Base-by-base conservation (phyloP, 768 basidiomycete genomes). In the Hebeloma cylindrosporum region DNA sequence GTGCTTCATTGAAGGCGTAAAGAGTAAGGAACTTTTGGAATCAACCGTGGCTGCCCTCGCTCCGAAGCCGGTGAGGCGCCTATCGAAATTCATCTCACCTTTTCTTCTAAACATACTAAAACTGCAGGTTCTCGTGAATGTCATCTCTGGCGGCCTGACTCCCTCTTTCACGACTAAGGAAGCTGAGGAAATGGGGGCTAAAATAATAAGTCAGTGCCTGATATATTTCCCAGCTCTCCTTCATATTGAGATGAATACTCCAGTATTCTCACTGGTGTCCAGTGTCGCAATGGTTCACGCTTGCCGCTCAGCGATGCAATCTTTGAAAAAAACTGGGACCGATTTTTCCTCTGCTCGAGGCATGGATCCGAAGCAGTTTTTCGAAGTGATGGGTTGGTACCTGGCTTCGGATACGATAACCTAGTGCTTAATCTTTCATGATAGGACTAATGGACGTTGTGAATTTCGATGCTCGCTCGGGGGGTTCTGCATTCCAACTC, bases 1-100 rank as follows among this genome's bases (percentile, higher is more conserved):
- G 9, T 88, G 83, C 62, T 89, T 88, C 64, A 87, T 88, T 26
- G 86, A 88, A 60, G 86, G 87, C 30, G 85, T 88, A 21, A 79
- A 79, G 61, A 83, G 78, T 2, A 73, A 80, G 34, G 80, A 84
- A 33, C 75, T 84, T 17, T 72, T 88, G 11, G 70, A 75, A 44
- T 69, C 69, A 1, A 86, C 86, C 7, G 80, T 89, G 34, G 72
- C 73, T 17, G 83, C 81, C 2, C 64, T 89, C 21, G 77, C 81
- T 4, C 86, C 86, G 4, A 87, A 83, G 53, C 86, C 86, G 1
- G 84, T 79, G 44, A 48, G 70, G n/a, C n/a, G 70, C 18, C 11
- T 57, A 9, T 14, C 34, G 14, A 41, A 13, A 18, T 28, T 26
- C 16, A 7, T 11, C 2, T 20, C 5, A 22, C 25, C 23, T 29